Base-by-base conservation (phyloP, 192 early-diverging fungal genomes). In the Coemansia sp. region DNA sequence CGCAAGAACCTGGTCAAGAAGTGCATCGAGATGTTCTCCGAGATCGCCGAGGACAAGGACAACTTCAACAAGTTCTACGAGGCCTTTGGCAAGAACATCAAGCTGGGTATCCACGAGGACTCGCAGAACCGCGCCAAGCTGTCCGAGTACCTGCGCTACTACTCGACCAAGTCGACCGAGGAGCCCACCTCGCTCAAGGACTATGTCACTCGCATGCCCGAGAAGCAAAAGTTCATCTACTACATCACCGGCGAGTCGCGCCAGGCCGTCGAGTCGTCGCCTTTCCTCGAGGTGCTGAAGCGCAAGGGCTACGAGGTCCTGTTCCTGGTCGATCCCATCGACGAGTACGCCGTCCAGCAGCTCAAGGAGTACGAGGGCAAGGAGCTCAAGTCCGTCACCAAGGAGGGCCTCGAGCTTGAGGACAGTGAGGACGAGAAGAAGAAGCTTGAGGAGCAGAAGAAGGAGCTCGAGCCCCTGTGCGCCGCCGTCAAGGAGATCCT, bases 191-290 rank as follows among this genome's bases (percentile, higher is more conserved):
- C 95, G 46, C 80, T 99, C 76, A 96, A 98, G 88, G 97, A 99
- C 85, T 99, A 99, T 71, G 85, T 98, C 60, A 96, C 93, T 55
- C 97, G 97, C 77, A 99, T 99, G 97, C 90, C 93, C 78, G 94
- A 96, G 83, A 94, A 94, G 88, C 97, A 99, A 80, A 95, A 98
- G 89, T 88, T 91, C 84, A 99, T 99, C 80, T 99, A 98, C 84
- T 93, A 92, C 81, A 95, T 97, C 84, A 97, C 95, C 47, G 95
- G 94, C 51, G 93, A 96, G 82, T 91, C 87, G 64, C 85, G 85
- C 59, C 84, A 86, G 62, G 88, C 87, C 27, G 92, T 97, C 57
- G 95, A 97, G 81, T 91, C 90, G 78, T 90, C 92, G 63, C 95
- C 97, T 37, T 99, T 97, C 90, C 78, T 97, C 29, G 97, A 99